Conservation (phyloP, 202 grass and related monocot species). For the Musa balbisiana region DNA sequence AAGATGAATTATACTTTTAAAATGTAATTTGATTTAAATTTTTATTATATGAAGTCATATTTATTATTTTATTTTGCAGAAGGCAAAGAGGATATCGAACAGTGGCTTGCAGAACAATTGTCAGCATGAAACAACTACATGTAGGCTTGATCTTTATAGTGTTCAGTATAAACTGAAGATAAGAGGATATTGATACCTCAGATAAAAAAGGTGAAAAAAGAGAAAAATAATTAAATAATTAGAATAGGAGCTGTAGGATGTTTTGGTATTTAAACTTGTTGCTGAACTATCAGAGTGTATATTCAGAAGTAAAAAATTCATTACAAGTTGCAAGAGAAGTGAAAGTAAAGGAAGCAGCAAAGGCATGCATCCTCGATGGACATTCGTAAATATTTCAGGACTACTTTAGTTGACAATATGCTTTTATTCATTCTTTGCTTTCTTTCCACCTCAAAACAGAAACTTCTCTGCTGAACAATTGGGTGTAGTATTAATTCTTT, state of each 20-base stretch:
- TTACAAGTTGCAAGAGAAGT: background rate
- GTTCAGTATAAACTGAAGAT: no score
- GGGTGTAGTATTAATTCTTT: no score
- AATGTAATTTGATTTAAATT: background rate
- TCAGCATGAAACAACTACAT: background rate
- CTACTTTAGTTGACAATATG: background rate
- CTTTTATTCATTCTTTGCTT: background rate
- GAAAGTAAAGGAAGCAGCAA: background rate
- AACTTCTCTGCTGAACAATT: no score
- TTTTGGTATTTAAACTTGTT: no score
- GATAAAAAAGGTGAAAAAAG: background rate
- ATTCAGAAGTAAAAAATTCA: background rate
- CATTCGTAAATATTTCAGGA: background rate
- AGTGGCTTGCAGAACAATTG: background rate
- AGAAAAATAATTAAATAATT: background rate
- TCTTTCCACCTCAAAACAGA: background rate
- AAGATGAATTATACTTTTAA: background rate
- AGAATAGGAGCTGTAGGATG: no score
- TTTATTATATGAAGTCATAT: background rate
- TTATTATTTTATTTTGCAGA: background rate
- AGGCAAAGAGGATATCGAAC: background rate
- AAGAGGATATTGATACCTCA: background rate
- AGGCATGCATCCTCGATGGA: background rate
- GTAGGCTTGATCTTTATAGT: background rate
- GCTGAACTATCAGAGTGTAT: no score